phyloP scores from a whole-genome alignment of 1,284 basidiomycete genomes.

The Tetrapyrgos nigripes region DNA sequence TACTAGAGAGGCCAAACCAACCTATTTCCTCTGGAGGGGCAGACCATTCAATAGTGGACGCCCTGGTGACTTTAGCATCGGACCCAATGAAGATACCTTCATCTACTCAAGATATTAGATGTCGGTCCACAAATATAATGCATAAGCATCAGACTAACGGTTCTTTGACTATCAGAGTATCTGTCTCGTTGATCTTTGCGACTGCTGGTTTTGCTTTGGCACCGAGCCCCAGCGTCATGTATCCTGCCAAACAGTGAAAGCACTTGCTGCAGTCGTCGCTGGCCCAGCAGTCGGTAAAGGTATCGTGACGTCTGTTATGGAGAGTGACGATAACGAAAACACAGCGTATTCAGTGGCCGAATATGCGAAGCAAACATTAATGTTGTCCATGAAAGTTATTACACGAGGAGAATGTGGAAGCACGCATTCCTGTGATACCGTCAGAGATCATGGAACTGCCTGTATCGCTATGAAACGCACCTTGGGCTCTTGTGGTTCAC shows the following conservation, averaged over 20 bases:
- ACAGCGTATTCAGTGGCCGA: slow-evolving; percentile 77
- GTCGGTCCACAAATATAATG: not conserved
- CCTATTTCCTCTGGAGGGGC: slow-evolving; percentile 84
- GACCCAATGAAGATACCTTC: slow-evolving; percentile 76
- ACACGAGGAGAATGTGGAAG: slow-evolving; percentile 88
- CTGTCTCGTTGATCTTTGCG: slow-evolving; percentile 65
- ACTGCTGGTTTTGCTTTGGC: slow-evolving; percentile 74
- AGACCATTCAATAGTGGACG: slow-evolving; percentile 76
- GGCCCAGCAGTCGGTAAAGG: slow-evolving; percentile 51
- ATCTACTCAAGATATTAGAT: slow-evolving; percentile 49
- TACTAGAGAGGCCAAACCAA: slow-evolving; percentile 33
- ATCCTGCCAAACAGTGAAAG: slow-evolving; percentile 82
- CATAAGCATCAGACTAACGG: slow-evolving; percentile 61
- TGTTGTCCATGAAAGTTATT: slow-evolving; percentile 71
- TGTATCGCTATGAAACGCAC: slow-evolving; percentile 45
- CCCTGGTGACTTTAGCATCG: slow-evolving; percentile 71
- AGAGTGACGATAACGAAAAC: slow-evolving; percentile 70
- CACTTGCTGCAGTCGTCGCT: slow-evolving; percentile 65
- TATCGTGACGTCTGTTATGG: slow-evolving; percentile 61
- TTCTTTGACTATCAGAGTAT: slow-evolving; percentile 84
- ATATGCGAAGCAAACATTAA: slow-evolving; percentile 78
- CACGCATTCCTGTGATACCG: slow-evolving; percentile 65
- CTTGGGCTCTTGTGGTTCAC: slow-evolving; percentile 78
- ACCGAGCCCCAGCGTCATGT: slow-evolving; percentile 86
- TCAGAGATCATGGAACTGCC: slow-evolving; percentile 10